phyloP scores from a whole-genome alignment of 257 asterid species.

The Solanum acaule region DNA sequence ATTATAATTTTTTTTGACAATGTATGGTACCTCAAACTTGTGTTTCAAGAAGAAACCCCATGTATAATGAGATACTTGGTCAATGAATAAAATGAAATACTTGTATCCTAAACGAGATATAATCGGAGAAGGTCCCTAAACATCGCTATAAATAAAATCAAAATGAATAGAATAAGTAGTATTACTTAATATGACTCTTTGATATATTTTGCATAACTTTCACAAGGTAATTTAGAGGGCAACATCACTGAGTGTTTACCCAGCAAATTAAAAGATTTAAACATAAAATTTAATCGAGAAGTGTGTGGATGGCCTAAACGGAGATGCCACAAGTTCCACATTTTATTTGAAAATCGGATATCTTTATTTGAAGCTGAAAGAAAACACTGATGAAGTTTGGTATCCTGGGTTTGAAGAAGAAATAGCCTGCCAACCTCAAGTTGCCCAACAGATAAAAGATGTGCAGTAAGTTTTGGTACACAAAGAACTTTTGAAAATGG shows the following conservation, averaged over 20 bases:
- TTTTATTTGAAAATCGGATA: not conserved
- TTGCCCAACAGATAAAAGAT: not conserved
- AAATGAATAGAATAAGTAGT: not conserved
- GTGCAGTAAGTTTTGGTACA: not conserved
- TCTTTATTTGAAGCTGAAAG: not conserved
- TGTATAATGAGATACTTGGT: not conserved
- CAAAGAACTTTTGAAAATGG: not conserved
- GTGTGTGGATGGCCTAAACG: not conserved
- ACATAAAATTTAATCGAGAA: not conserved
- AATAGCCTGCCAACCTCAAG: not conserved
- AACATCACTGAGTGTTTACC: not conserved
- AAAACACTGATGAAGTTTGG: not conserved
- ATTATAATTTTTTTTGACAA: not conserved
- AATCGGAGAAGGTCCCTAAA: not conserved
- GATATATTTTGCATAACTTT: not conserved
- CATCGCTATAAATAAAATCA: not conserved
- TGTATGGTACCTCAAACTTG: not conserved
- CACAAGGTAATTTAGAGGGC: not conserved
- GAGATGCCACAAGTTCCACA: not conserved
- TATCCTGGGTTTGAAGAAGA: not conserved
- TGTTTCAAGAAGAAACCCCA: not conserved
- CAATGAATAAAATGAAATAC: slow-evolving; percentile 1
- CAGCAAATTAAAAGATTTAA: not conserved
- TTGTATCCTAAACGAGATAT: not conserved
- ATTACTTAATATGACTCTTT: not conserved